Conservation (phyloP, 2,329 filamentous ascomycete genomes). For the Alternaria atra region DNA sequence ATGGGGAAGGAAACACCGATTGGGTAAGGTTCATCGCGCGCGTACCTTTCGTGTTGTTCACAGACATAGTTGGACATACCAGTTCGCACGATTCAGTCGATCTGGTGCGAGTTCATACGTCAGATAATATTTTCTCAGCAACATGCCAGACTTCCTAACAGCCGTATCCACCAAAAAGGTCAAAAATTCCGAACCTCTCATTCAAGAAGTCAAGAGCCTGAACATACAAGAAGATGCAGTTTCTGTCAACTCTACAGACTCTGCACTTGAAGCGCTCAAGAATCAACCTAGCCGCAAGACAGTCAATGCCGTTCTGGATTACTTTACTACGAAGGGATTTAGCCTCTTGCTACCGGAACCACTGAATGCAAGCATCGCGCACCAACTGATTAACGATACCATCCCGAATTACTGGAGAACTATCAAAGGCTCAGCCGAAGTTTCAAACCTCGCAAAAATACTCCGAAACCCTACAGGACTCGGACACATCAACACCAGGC, state of each 20-base stretch:
- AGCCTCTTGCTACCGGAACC: conserved; percentile 71
- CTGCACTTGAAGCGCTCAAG: conserved; percentile 68
- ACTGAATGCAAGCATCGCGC: conserved; percentile 76
- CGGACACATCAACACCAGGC: conserved; percentile 76
- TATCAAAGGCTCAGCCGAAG: conserved; percentile 11
- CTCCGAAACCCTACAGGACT: conserved; percentile 79
- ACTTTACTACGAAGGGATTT: conserved; percentile 60
- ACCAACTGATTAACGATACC: conserved; percentile 76
- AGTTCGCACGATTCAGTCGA: not conserved
- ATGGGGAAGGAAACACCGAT: conserved; percentile 36
- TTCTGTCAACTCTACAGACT: conserved; percentile 49
- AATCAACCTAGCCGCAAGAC: conserved; percentile 69
- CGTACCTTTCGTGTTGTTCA: conserved; percentile 1
- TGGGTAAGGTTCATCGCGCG: conserved; percentile 8
- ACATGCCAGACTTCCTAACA: conserved; percentile 61
- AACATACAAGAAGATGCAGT: conserved; percentile 19
- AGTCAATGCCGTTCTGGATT: conserved; percentile 63
- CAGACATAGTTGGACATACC: not conserved
- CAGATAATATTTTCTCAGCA: not conserved
- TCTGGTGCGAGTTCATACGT: not conserved
- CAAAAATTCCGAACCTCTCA: conserved; percentile 23
- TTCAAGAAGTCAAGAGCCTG: conserved; percentile 24
- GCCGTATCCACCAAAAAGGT: conserved; percentile 55
- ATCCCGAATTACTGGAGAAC: conserved; percentile 82
- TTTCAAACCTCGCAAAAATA: conserved; percentile 65